Base-by-base conservation (phyloP, 306 rosid genomes). In the Quercus suber region DNA sequence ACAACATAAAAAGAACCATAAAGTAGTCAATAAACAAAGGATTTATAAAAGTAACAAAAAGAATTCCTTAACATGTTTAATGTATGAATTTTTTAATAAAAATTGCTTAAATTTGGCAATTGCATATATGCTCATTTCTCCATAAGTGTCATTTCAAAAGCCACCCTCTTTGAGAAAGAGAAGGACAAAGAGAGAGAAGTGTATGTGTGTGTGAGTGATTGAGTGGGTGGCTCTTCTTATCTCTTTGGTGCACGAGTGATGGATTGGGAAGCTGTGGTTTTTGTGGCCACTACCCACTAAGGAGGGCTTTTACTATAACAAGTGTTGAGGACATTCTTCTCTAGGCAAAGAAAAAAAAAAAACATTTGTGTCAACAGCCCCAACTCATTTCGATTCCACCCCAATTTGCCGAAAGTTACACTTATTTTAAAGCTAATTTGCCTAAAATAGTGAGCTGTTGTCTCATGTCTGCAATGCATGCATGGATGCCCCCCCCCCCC, bases 91-190 rank as follows among this genome's bases (percentile, higher is more conserved):
- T 45, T 83, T 9, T 33, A 68, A 2, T 41, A 12, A 33, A 72
- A 76, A 2, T 45, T 35, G 79, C 75, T 80, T 72, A 74, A 78
- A 87, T 78, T 64, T 86, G 87, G 89, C 80, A 85, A 84, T 73
- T 76, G 86, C 81, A 89, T 80, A 73, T 77, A 83, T 82, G 81
- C 86, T 35, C 51, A 65, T 45, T 80, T 69, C 64, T 78, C 78
- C 76, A 27, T 49, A 85, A 73, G 74, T 81, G 88, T 86, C 93
- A 75, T 69, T 33, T 89, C 90, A 59, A 21, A 61, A 73, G 68
- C 72, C 85, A 63, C 73, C 76, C 82, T 17, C 60, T 74, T 49
- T 49, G 53, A 49, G 17, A 49, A 10, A 12, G 53, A 49, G 15
- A 49, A 3, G 12, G 53, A 41, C 11, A 41, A 0, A 43, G 11